Base-by-base conservation (phyloP, 345 rosid species). In the Gossypium stocksii region DNA sequence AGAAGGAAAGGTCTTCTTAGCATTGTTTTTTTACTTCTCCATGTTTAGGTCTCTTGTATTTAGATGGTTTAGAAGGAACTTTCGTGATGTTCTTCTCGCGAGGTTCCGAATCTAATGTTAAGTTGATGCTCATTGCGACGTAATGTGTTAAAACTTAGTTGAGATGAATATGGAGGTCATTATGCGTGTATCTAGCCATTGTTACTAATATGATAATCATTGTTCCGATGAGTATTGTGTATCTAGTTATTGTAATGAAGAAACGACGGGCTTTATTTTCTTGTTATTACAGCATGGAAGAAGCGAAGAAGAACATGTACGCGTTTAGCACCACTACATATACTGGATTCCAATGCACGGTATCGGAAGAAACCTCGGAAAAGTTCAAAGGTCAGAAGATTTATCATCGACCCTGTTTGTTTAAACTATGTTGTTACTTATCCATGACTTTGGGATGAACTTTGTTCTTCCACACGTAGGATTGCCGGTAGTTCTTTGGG, bases 401-500 rank as follows among this genome's bases (percentile, higher is more conserved):
- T 48, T 61, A 20, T 9, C 41, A 8, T 7, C 56, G 12, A 45
- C 0, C 38, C 66, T 13, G 41, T 46, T 41, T 64, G 5, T n/a
- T 57, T 44, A 10, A 58, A 57, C 45, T 48, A 56, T 53, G 29
- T 53, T 72, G 52, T 29, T 29, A 29, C 38, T 16, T 57, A 3
- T 53, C 20, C 13, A 12, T 64, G 29, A 72, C 25, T 38, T 61
- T 6, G 38, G 23, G 62, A 23, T 52, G 52, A 20, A 63, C 54
- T 51, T 66, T 46, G 1, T 58, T 73, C 43, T 69, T 65, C 53
- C 20, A 25, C 51, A 10, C 82, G 78, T 76, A 94, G 98, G 97
- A 74, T 82, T 94, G 80, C 98, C 98, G 71, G 97, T 97, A 25
- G 98, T 94, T 70, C 93, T 92, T 3, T 94, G 98, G 98, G 98